Base-by-base conservation (phyloP, 108 stramenopile genomes). In the Cyclotella choctawhatcheeana region DNA sequence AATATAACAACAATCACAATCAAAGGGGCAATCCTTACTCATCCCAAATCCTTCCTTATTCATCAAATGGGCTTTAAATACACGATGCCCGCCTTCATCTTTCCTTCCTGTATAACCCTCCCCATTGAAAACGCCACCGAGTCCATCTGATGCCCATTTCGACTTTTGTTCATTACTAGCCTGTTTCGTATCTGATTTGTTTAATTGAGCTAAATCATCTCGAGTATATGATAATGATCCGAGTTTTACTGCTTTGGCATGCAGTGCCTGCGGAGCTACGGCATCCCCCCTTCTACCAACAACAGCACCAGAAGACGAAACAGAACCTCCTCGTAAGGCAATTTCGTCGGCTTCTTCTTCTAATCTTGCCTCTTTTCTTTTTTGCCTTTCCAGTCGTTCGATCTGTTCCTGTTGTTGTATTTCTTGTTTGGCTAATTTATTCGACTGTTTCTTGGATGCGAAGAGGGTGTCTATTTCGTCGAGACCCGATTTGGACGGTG, bases 1-100 rank as follows among this genome's bases (percentile, higher is more conserved):
- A 45, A 96, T 93, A 64, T 81, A 93, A 58, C 95, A 96, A 60
- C 95, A 96, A 64, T 92, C 80, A 61, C 95, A 96, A 74, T 96
- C 95, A 72, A 96, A 96, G 26, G 95, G 95, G 67, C 95, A 96
- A 68, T 93, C 82, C 26, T 71, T 64, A 27, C 81, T 82, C 27
- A 34, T 61, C 17, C 95, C 95, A 64, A 86, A 85, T 2, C 82
- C 86, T 34, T 86, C 82, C 80, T 81, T 89, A 67, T 96, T 89
- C 60, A 96, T 75, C 44, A 96, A 67, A 76, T 96, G 95, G 0
- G 89, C 89, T 70, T 96, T 96, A 76, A 92, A 96, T 10, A 96
- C 71, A 59, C 88, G 92, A 63, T 85, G 75, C 3, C 92, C 74
- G 0, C 69, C 92, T 51, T 89, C 92, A 53, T 93, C 86, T 20